Evolutionary conservation across 768 basidiomycete genomes (phyloP).

Genomic region (Fistulinella prunicolor): DNA sequence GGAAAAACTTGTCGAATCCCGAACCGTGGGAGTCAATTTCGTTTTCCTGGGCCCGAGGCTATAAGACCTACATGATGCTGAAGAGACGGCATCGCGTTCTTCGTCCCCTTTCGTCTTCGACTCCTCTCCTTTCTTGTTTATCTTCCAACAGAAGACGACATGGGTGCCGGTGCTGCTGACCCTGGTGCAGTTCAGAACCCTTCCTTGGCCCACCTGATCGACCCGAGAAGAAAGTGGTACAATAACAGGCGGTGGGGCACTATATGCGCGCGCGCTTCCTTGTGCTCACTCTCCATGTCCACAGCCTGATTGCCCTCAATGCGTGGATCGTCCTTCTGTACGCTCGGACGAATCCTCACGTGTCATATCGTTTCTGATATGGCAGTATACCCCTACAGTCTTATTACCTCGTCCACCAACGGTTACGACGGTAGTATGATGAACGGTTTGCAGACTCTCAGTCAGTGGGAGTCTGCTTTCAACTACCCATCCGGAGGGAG

Average conservation of each 20-base stretch:
- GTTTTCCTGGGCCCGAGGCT: slow-evolving; percentile 9
- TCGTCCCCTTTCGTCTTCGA: slow-evolving; percentile 12
- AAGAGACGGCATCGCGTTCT: slow-evolving; percentile 2
- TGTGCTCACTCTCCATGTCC: not conserved
- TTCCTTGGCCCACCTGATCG: slow-evolving; percentile 53
- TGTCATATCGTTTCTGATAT: slow-evolving; percentile 1
- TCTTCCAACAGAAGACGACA: slow-evolving; percentile 24
- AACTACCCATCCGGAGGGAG: slow-evolving; percentile 51
- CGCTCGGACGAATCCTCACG: slow-evolving; percentile 8
- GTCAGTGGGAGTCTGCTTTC: slow-evolving; percentile 64
- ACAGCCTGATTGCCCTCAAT: slow-evolving; percentile 59
- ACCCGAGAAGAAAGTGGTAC: slow-evolving; percentile 71
- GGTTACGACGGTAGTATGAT: slow-evolving; percentile 79
- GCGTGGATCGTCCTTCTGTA: slow-evolving; percentile 69
- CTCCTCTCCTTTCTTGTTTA: not conserved
- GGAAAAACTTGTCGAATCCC: slow-evolving; percentile 18
- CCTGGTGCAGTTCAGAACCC: slow-evolving; percentile 22
- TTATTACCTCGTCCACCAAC: slow-evolving; percentile 73
- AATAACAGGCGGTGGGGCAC: slow-evolving; percentile 63
- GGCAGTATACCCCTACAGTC: slow-evolving; percentile 36
- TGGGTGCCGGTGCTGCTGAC: slow-evolving; percentile 54
- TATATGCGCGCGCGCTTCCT: not conserved
- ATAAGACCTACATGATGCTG: slow-evolving; percentile 30
- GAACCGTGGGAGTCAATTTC: not conserved
- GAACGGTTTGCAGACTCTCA: slow-evolving; percentile 72